Percentiles rank a stretch among this genome's conserved stretches.
Evolutionary conservation across 306 rosid species (phyloP).

Genomic region (Purshia tridentata): DNA sequence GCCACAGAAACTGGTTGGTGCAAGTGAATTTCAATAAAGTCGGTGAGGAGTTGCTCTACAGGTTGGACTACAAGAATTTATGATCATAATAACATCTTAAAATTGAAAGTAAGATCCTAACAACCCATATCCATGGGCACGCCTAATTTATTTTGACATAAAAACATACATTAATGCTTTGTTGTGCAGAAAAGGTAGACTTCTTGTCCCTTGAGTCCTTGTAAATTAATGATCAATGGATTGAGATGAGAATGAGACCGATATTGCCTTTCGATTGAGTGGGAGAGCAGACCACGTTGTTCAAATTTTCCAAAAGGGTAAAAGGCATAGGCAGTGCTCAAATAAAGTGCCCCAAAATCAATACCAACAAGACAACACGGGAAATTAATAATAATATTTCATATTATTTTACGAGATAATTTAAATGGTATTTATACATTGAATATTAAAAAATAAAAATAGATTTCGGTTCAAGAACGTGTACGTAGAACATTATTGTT

Average conservation of each 20-base stretch:
- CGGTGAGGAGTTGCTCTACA: conserved; percentile 20
- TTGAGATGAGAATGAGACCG: background rate
- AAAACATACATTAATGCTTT: background rate
- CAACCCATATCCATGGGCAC: background rate
- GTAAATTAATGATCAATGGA: background rate
- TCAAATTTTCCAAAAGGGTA: conserved; percentile 19
- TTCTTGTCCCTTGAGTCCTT: too few relatives aligned
- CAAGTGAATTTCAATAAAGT: background rate
- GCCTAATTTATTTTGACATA: conserved; percentile 18
- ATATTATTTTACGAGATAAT: too few relatives aligned
- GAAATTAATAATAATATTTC: too few relatives aligned
- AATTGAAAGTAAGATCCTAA: conserved; percentile 19
- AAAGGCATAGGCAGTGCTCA: conserved; percentile 14
- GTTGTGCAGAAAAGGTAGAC: background rate
- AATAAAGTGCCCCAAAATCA: conserved; percentile 6
- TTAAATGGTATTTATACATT: too few relatives aligned
- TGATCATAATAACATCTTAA: background rate
- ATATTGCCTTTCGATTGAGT: conserved; percentile 16
- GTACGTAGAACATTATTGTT: too few relatives aligned
- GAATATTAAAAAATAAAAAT: too few relatives aligned
- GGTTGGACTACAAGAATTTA: background rate
- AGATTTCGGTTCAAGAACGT: too few relatives aligned
- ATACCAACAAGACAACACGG: background rate
- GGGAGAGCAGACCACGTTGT: conserved; percentile 9
- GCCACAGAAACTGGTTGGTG: background rate